Conservation (phyloP, 306 rosid species). For the Vachellia collinsii region DNA sequence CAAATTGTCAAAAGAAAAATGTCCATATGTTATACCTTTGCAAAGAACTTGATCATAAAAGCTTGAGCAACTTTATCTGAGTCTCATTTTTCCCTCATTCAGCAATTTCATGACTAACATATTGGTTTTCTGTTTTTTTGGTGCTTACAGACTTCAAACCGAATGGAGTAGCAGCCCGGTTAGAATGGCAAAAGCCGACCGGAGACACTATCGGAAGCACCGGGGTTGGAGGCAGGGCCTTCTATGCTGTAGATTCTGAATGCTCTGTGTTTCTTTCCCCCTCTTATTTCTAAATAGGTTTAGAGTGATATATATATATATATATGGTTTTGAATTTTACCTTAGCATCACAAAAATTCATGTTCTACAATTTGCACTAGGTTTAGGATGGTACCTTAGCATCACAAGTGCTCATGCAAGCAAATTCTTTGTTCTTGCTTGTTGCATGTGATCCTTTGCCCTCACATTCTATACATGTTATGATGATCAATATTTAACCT, state of each 20-base stretch:
- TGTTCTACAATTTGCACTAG: slow-evolving; percentile 52
- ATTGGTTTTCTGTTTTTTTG: slow-evolving; percentile 5
- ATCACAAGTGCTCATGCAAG: slow-evolving; percentile 27
- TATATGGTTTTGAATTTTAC: slow-evolving; percentile 1
- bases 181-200: slow-evolving; percentile 83
- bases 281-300: slow-evolving; percentile 34
- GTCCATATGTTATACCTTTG: background rate
- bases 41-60: background rate
- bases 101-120: slow-evolving; percentile 5
- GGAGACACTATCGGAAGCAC: slow-evolving; percentile 51
- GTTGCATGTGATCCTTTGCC: background rate
- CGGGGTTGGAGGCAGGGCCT: slow-evolving; percentile 67
- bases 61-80: background rate
- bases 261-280: background rate
- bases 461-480: slow-evolving; percentile 25
- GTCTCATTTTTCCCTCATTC: background rate
- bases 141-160: slow-evolving; percentile 64
- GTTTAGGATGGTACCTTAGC: slow-evolving; percentile 39
- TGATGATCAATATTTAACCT: slow-evolving; percentile 25
- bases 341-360: slow-evolving; percentile 34
- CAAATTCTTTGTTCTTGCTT: slow-evolving; percentile 28
- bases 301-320: slow-evolving; percentile 42
- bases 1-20: background rate
- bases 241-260: slow-evolving; percentile 93
- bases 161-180: slow-evolving; percentile 93